Conservation (phyloP, 176 grass and related monocot genomes). For the Avena sativa region DNA sequence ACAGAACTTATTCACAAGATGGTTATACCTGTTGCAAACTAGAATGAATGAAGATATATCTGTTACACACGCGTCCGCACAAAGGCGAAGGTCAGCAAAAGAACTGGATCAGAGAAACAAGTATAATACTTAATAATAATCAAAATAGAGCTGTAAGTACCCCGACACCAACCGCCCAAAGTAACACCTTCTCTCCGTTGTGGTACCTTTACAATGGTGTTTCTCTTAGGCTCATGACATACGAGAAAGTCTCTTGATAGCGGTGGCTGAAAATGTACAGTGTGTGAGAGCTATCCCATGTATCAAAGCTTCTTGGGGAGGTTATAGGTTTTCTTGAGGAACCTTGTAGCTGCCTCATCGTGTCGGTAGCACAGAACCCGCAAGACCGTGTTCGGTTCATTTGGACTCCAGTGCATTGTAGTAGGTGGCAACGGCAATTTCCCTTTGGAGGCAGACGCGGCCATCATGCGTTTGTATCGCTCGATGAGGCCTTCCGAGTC, state of each 20-base stretch:
- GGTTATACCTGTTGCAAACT: constrained; percentile 45
- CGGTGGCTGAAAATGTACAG: constrained; percentile 48
- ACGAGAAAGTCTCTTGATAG: constrained; percentile 14
- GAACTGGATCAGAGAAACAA: constrained; percentile 47
- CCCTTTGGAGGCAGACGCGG: constrained; percentile 55
- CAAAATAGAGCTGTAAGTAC: constrained; percentile 51
- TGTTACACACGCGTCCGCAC: constrained; percentile 15
- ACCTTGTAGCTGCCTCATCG: constrained; percentile 85
- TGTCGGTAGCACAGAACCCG: constrained; percentile 89
- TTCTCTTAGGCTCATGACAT: constrained; percentile 17
- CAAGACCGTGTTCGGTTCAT: constrained; percentile 85
- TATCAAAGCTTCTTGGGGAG: constrained; percentile 87
- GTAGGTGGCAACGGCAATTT: constrained; percentile 74
- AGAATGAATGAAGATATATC: constrained; percentile 38
- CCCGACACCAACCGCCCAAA: background rate
- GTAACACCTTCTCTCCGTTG: constrained; percentile 1
- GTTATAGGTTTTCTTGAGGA: constrained; percentile 97
- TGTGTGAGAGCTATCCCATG: constrained; percentile 21
- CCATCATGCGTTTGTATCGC: constrained; percentile 73
- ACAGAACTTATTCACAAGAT: constrained; percentile 50
- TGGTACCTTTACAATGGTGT: constrained; percentile 43
- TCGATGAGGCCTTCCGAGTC: constrained; percentile 83
- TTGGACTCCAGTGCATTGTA: constrained; percentile 83
- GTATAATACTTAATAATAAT: constrained; percentile 48
- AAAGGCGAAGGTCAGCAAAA: constrained; percentile 42